Evolutionary conservation across 129 eudicot genomes (phyloP).

Genomic region (Ambrosia artemisiifolia): DNA sequence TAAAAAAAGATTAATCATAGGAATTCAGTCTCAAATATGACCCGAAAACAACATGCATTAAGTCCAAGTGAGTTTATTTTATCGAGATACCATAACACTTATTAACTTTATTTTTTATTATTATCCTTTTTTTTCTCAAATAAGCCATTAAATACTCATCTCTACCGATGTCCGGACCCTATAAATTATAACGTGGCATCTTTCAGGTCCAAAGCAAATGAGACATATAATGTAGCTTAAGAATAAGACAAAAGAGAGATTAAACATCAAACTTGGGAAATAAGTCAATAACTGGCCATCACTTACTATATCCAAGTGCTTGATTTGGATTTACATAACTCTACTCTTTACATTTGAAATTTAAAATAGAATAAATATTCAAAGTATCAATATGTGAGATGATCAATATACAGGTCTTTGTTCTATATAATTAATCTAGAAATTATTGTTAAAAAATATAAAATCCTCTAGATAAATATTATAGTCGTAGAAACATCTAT

Average conservation of each 20-base stretch:
- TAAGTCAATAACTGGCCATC: neutral
- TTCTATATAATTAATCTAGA: too few species aligned
- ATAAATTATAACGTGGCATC: neutral
- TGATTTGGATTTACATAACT: neutral
- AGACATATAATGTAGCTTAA: constrained; percentile 1
- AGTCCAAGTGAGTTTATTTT: neutral
- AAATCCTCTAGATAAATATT: too few species aligned
- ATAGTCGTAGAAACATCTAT: too few species aligned
- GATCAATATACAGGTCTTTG: too few species aligned
- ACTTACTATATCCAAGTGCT: neutral
- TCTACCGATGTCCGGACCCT: neutral
- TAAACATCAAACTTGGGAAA: neutral
- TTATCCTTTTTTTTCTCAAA: neutral
- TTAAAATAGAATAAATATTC: neutral
- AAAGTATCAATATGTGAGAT: too few species aligned
- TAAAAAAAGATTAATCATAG: neutral
- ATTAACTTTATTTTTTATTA: neutral
- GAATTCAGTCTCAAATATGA: neutral
- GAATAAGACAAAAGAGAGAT: neutral
- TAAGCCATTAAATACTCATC: neutral
- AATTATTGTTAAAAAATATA: too few species aligned
- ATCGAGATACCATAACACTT: neutral
- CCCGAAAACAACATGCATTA: neutral
- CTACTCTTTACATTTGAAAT: neutral
- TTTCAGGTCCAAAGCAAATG: neutral